These are phyloP conservation scores for Penicillium vulpinum DNA, from an alignment of 2,329 filamentous ascomycete genomes.

Conservation along the genomic window DNA sequence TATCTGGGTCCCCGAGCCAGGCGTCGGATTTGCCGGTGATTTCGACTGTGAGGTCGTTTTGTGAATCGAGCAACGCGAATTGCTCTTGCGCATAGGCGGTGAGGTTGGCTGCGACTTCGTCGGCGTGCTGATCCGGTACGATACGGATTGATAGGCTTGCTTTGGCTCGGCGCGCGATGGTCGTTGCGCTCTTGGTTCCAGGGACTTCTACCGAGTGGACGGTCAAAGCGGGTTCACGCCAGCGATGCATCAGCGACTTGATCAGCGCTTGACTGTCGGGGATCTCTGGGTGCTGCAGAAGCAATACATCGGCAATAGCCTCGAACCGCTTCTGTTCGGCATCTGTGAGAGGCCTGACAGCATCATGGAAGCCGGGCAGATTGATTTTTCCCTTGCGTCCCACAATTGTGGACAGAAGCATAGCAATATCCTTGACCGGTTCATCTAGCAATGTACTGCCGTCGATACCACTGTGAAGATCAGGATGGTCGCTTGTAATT, in stretches of 20 bases:
- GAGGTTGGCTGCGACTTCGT: conserved; percentile 69
- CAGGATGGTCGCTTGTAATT: conserved; percentile 80
- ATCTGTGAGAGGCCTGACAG: conserved; percentile 70
- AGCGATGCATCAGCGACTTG: conserved; percentile 83
- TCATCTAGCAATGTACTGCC: conserved; percentile 88
- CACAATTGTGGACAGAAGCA: conserved; percentile 78
- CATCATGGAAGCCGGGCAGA: conserved; percentile 86
- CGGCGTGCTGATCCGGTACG: conserved; percentile 88
- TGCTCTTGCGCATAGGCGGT: conserved; percentile 66
- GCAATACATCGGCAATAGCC: conserved; percentile 76
- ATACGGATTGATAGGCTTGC: conserved; percentile 87
- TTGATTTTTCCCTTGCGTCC: conserved; percentile 76
- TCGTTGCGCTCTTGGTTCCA: conserved; percentile 78
- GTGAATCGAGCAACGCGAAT: conserved; percentile 73
- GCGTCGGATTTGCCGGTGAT: conserved; percentile 94
- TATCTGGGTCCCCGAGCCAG: conserved; percentile 90
- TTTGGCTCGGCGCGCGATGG: conserved; percentile 82
- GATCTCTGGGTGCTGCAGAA: conserved; percentile 68
- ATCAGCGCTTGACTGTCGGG: conserved; percentile 70
- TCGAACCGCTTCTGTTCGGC: conserved; percentile 80
- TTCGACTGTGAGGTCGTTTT: conserved; percentile 75
- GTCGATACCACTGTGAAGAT: conserved; percentile 95
- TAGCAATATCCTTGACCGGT: conserved; percentile 84
- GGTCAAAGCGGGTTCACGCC: conserved; percentile 92
- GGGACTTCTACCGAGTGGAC: conserved; percentile 86